Evolutionary conservation across 352 stramenopile species (phyloP), one percentile per base, ranked within the genome.

Genomic region (Pythium vanterpoolii): DNA sequence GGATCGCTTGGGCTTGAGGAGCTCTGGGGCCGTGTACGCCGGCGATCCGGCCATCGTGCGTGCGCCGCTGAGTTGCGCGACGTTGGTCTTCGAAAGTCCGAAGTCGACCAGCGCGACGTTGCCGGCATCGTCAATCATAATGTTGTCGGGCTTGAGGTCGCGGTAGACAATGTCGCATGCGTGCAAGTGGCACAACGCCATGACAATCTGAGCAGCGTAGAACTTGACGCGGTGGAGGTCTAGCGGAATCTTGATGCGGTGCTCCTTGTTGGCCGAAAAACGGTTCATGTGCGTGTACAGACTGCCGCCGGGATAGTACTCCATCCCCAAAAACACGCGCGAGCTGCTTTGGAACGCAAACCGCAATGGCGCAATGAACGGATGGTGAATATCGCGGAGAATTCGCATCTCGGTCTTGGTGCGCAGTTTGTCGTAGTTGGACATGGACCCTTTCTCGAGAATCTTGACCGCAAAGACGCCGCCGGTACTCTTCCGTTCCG

Each of bases 91-190:
- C 30, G 83, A 93, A 2, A 98, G 67, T 5, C 95, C 95, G 65
- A 98, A 98, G 60, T 98, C 95, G 2, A 97, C 94, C 10, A 98
- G 68, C n/a, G 90, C 87, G 21, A 98, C 78, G 68, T 98, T 97
- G 43, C 92, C 94, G 33, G 95, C 86, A 9, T 92, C 77, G 66
- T 98, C 95, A 45, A 98, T 86, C 72, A 97, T 95, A 46, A 98
- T 90, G 69, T 98, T 98, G 63, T 98, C 93, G 2, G 95, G 95
- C 60, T 98, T 98, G 21, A 98, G 67, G 58, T 98, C 95, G 50
- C 83, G 85, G 71, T 98, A 98, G 13, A 98, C 89, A 66, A 98
- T 97, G 72, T 98, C 89, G 50, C 86, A 93, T 11, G 89, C 82
- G 68, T 98, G 93, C 16, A 98, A 52, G 62, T 97, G 89, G 34